Conservation (phyloP, 2,329 filamentous ascomycete species). For the Aspergillus bombycis region DNA sequence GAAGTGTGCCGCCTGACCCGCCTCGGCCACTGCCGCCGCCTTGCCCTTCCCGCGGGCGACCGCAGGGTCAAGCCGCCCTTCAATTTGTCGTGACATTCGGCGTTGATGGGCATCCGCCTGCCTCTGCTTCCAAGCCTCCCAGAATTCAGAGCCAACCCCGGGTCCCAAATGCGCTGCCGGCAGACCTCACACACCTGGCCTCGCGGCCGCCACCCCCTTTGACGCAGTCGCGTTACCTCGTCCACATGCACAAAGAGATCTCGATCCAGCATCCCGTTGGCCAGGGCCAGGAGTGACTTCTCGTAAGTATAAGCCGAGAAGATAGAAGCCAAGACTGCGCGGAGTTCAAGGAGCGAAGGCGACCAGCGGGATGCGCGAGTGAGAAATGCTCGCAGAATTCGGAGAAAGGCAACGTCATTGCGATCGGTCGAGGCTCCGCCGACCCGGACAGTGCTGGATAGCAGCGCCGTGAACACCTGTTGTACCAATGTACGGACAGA, state of each 20-base stretch:
- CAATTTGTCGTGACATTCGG: conserved; percentile 32
- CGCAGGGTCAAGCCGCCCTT: conserved; percentile 32
- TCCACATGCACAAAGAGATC: conserved; percentile 85
- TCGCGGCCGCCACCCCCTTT: conserved; percentile 85
- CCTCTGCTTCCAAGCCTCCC: conserved; percentile 77
- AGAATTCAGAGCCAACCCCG: conserved; percentile 75
- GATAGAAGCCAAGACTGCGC: conserved; percentile 81
- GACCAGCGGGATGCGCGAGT: conserved; percentile 78
- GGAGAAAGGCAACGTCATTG: conserved; percentile 76
- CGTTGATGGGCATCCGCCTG: conserved; percentile 38
- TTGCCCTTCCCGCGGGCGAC: conserved; percentile 44
- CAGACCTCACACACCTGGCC: conserved; percentile 89
- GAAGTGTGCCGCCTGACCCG: conserved; percentile 21
- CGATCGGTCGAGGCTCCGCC: conserved; percentile 37
- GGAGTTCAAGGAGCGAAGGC: conserved; percentile 83
- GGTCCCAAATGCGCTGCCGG: conserved; percentile 81
- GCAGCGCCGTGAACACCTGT: conserved; percentile 83
- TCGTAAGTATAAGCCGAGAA: conserved; percentile 97
- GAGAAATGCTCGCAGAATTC: conserved; percentile 86
- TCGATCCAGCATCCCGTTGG: conserved; percentile 83
- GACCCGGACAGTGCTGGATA: conserved; percentile 69
- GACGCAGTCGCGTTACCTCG: conserved; percentile 72
- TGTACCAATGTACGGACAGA: conserved; percentile 81
- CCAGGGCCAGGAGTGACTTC: conserved; percentile 81
- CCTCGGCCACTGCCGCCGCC: conserved; percentile 31